A percentile compares a stretch with the other conserved stretches of the same genome.
Conservation (phyloP, 73 alveolate species). For the Paraurostyla sp. region DNA sequence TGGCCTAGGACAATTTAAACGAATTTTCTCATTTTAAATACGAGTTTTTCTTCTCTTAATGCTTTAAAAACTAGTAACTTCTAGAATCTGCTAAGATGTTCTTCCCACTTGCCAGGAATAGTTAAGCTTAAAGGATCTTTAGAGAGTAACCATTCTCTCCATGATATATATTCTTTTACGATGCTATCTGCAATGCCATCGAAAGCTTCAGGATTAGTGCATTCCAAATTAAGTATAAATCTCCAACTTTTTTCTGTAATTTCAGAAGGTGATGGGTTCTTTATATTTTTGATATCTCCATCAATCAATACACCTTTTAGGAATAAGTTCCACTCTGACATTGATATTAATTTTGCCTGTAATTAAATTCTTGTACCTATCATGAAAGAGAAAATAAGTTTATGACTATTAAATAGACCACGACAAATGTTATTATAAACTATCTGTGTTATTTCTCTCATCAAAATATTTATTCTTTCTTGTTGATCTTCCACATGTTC, state of each 20-base stretch:
- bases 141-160: conserved; percentile 83
- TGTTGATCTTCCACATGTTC: conserved; percentile 78
- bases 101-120: conserved; percentile 90
- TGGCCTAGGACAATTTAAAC: conserved; percentile 84
- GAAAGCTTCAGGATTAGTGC: conserved; percentile 67
- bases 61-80: conserved; percentile 93
- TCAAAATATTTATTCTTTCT: conserved; percentile 84
- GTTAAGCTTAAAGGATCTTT: conserved; percentile 82
- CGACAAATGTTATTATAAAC: conserved; percentile 95
- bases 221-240: conserved; percentile 80
- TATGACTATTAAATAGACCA: conserved; percentile 97
- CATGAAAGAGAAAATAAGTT: conserved; percentile 92
- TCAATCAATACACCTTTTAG: conserved; percentile 93
- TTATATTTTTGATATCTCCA: conserved; percentile 81
- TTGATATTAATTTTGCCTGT: conserved; percentile 77
- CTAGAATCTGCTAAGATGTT: conserved; percentile 80
- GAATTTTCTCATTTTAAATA: conserved; percentile 85
- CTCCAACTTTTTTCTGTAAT: conserved; percentile 92
- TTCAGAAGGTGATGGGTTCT: conserved; percentile 85
- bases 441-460: conserved; percentile 89
- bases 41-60: conserved; percentile 93
- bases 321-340: conserved; percentile 93
- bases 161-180: conserved; percentile 74
- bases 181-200: conserved; percentile 78
- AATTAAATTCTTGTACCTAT: conserved; percentile 87